Base-by-base conservation (phyloP, 2,329 filamentous ascomycete species). In the Fusarium tjaetaba region DNA sequence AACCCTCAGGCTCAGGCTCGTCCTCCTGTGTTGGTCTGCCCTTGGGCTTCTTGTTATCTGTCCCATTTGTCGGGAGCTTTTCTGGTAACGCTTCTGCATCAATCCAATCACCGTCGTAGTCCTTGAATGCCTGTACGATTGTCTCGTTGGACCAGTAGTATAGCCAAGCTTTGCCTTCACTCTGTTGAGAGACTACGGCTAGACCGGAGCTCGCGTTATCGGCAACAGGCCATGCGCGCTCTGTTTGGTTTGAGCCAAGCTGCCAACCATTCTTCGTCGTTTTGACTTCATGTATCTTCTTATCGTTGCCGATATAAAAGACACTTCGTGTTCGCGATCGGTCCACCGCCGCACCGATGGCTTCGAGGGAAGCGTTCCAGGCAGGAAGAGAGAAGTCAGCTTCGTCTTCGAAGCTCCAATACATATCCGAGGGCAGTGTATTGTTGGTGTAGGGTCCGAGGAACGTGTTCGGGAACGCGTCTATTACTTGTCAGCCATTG, bases 121-220 rank as follows among this genome's bases (percentile, higher is more conserved):
- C 43, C 14, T 57, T 67, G 20, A 60, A 67, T 1, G 64, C 53
- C 22, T 67, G 51, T 1, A 67, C 43, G 5, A 67, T 67, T 1
- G 64, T 67, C 38, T 60, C 18, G 20, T 67, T 67, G 18, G 64
- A 7, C 62, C 62, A 67, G 4, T 67, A 67, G 51, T 67, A 67
- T 1, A 67, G 10, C 64, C 64, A 67, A 3, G 22, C 32, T 15
- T 60, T 49, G 5, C 51, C 61, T 4, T 67, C 64, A 2, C 51
- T 48, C 20, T 67, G 43, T 5, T 39, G 45, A 22, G 65, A 67
- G 18, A 65, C 62, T 7, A 67, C 52, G 1, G 64, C 62, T 5
- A 67, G 5, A 4, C 62, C 32, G 14, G 62, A 67, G 7, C 39
- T 67, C 11, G 38, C 38, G 4, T 30, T 11, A 28, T 67, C 64